These are phyloP conservation scores for Pseudogymnoascus sp. DNA, from an alignment of 2,329 filamentous ascomycete species.

Conservation along the genomic window DNA sequence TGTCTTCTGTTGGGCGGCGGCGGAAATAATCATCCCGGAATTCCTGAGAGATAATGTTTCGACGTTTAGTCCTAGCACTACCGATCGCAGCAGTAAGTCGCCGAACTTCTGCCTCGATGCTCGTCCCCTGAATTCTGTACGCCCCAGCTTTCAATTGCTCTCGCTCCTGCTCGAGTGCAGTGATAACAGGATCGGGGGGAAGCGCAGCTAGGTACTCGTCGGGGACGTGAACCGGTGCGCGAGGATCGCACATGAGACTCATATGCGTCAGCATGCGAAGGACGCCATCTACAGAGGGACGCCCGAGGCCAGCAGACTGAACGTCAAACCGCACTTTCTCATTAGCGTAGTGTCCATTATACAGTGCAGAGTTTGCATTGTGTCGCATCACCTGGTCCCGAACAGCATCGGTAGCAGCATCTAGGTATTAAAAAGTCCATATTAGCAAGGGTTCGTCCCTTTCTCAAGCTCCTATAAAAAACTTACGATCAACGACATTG, in stretches of 20 bases:
- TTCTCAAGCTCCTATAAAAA: too few species aligned
- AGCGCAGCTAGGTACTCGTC: slow-evolving; percentile 3
- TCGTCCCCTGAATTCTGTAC: slow-evolving; percentile 9
- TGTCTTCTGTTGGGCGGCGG: not conserved
- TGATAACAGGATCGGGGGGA: slow-evolving; percentile 2
- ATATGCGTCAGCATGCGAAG: slow-evolving; percentile 13
- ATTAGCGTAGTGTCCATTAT: slow-evolving; percentile 15
- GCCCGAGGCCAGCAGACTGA: slow-evolving; percentile 19
- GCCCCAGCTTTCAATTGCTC: slow-evolving; percentile 12
- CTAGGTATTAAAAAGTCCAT: too few species aligned
- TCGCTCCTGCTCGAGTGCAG: slow-evolving; percentile 10
- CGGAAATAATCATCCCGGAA: slow-evolving; percentile 2
- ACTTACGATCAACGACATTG: too few species aligned
- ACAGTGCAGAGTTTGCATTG: not conserved
- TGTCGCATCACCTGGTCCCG: too few species aligned
- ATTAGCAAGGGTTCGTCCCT: too few species aligned
- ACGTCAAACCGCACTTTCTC: slow-evolving; percentile 18
- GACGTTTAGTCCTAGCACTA: slow-evolving; percentile 10
- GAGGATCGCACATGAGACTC: slow-evolving; percentile 14
- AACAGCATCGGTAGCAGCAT: too few species aligned
- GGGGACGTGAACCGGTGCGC: not conserved
- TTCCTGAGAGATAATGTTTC: slow-evolving; percentile 12
- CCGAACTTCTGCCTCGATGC: slow-evolving; percentile 11
- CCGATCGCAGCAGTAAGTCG: slow-evolving; percentile 6
- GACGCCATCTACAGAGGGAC: slow-evolving; percentile 10